Conservation (phyloP, 1,284 basidiomycete genomes). For the Ceratobasidium sp. region DNA sequence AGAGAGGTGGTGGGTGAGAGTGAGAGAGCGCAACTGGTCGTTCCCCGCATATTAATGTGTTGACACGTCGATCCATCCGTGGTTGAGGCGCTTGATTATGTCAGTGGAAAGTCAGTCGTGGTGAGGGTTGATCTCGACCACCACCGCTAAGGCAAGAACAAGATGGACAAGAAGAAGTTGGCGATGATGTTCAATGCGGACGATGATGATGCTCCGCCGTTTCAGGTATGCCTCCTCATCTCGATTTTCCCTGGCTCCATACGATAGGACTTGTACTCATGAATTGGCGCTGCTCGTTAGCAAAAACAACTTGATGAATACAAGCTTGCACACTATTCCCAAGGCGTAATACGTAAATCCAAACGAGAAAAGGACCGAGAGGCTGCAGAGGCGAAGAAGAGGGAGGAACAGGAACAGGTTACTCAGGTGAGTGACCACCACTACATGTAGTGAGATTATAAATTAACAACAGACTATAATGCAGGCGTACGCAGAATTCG, state of each 20-base stretch:
- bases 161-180: slow-evolving; percentile 69
- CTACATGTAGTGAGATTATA: too few species aligned
- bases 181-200: slow-evolving; percentile 85
- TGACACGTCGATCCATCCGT: slow-evolving; percentile 58
- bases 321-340: slow-evolving; percentile 81
- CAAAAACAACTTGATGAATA: slow-evolving; percentile 68
- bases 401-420: slow-evolving; percentile 84
- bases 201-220: slow-evolving; percentile 80
- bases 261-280: slow-evolving; percentile 57
- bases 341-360: slow-evolving; percentile 81
- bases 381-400: slow-evolving; percentile 87
- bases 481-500: slow-evolving; percentile 80
- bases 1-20: slow-evolving; percentile 3
- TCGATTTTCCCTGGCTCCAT: too few species aligned
- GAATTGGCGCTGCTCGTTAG: slow-evolving; percentile 66
- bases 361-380: slow-evolving; percentile 89
- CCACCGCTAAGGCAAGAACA: neutral
- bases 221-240: slow-evolving; percentile 89
- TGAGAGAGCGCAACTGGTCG: neutral
- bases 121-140: neutral
- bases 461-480: slow-evolving; percentile 49
- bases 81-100: slow-evolving; percentile 25
- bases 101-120: neutral
- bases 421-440: slow-evolving; percentile 66
- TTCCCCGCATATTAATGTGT: neutral